Evolutionary conservation across 1,284 basidiomycete species (phyloP), one percentile per base, ranked within the genome.

Genomic region (Ustilago trichophora): DNA sequence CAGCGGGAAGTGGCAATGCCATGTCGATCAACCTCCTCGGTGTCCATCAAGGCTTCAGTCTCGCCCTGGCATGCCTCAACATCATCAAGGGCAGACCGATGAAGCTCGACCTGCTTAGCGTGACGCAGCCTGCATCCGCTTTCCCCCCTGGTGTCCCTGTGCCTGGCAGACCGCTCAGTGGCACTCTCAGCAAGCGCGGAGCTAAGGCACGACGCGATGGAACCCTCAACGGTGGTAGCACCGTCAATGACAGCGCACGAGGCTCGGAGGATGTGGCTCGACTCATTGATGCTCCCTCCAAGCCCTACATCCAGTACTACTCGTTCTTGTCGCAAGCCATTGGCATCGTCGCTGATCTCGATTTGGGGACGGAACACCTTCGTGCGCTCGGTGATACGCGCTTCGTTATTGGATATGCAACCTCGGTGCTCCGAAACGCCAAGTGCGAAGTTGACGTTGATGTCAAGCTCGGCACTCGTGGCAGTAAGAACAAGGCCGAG

Each of bases 321-420:
- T 91, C 91, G 9, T 97, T 93, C 85, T 88, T 98, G 84, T 89
- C 91, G 0, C 89, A 92, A 80, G 88, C 91, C 0, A 82, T 93
- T 16, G 95, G 95, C 0, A 85, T 98, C 27, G 91, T 96, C 88
- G 92, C 94, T 9, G 93, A 98, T 74, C 75, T 94, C 24, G 83
- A 83, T 48, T 55, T 82, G 15, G 86, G 91, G 15, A 97, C 93
- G 0, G 93, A 97, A 57, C 84, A 91, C 73, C 82, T 94, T 38
- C 87, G 95, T 3, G 96, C 92, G 88, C 89, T 98, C 87, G 95
- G 95, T n/a, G 91, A 93, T 78, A 85, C 87, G 8, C 88, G 95
- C 2, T 98, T 98, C 82, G 78, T 91, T n/a, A 84, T 89, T 47
- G 93, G 94, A 4, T 90, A 89, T 79, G 76, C 97, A 2, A 86